These are phyloP conservation scores for Tetracladium maxilliforme DNA, from an alignment of 2,329 filamentous ascomycete species.

Conservation along the genomic window DNA sequence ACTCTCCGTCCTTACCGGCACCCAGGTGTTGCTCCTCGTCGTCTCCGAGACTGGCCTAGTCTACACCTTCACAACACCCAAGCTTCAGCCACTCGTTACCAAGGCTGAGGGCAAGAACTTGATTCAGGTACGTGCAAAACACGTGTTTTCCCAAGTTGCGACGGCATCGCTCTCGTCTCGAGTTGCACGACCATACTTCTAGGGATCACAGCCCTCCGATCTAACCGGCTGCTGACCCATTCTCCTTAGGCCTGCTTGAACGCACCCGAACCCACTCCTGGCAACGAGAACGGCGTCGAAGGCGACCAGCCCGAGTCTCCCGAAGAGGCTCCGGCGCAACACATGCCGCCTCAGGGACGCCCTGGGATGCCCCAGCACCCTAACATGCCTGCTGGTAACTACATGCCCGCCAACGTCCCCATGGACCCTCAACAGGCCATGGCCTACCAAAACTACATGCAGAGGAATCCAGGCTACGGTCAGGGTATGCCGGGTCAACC, in stretches of 20 bases:
- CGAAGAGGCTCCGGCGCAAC: slow-evolving; percentile 69
- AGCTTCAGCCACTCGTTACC: slow-evolving; percentile 93
- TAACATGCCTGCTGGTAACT: slow-evolving; percentile 50
- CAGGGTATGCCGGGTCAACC: too few relatives aligned
- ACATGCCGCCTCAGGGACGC: slow-evolving; percentile 55
- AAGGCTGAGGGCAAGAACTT: slow-evolving; percentile 99
- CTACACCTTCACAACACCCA: slow-evolving; percentile 96
- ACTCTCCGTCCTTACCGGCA: slow-evolving; percentile 90
- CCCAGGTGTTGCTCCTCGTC: slow-evolving; percentile 89
- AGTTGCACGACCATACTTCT: background rate
- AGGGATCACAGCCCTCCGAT: slow-evolving; percentile 4
- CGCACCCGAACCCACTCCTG: slow-evolving; percentile 75
- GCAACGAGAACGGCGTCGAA: slow-evolving; percentile 70
- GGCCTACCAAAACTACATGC: slow-evolving; percentile 77
- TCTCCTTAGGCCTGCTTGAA: slow-evolving; percentile 76
- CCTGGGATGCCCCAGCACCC: slow-evolving; percentile 48
- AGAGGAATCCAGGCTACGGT: too few relatives aligned
- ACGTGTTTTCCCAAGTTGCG: slow-evolving; percentile 1
- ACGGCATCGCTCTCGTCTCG: slow-evolving; percentile 7
- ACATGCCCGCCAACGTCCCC: slow-evolving; percentile 52
- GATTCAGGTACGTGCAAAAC: slow-evolving; percentile 67
- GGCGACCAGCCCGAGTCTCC: slow-evolving; percentile 72
- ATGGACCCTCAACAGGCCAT: slow-evolving; percentile 56
- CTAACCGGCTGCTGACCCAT: slow-evolving; percentile 1
- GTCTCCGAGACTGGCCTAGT: slow-evolving; percentile 95